Base-by-base conservation (phyloP, 441 rosid species). In the Adansonia rubrostipa region DNA sequence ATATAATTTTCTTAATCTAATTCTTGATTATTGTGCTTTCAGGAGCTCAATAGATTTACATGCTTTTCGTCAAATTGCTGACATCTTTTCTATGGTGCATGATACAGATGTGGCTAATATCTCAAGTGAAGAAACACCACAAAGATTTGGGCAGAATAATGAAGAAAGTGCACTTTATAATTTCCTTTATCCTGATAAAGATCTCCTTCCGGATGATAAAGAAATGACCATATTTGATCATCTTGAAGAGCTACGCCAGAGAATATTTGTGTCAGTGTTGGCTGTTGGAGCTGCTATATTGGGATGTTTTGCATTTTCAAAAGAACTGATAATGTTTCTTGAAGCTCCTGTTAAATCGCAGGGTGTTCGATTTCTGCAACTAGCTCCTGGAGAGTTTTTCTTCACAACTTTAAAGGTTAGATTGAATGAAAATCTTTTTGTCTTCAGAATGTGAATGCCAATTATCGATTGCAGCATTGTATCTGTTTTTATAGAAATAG, bases 301-400 rank as follows among this genome's bases (percentile, higher is more conserved):
- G 77, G 98, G 97, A 78, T 96, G 99, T 90, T 96, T 96, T 79
- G 89, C 96, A 56, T 91, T 89, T 86, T 94, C 99, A 13, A 96
- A 96, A 83, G 99, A 92, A 71, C 86, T 96, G 53, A 83, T 96
- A 60, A 76, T 92, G 79, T 57, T 96, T 80, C 98, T 96, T 79
- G 98, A 96, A 91, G 99, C 99, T 80, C 98, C 98, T 13, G 99
- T 96, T 81, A 96, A 92, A 85, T 44, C 83, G 1, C 93, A 94
- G 75, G 98, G 99, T 80, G 99, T 94, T 7, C 85, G 97, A 45
- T 96, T 96, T 88, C 87, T 96, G 76, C 99, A 96, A 85, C 87
- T 96, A 22, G 98, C 97, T 81, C 99, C 98, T 13, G 98, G 98
- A 36, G 98, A 96, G 79, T 94, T 96, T 85, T 96, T 96, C 96